phyloP scores from a whole-genome alignment of 2,329 filamentous ascomycete species.

The Botrytis elliptica region DNA sequence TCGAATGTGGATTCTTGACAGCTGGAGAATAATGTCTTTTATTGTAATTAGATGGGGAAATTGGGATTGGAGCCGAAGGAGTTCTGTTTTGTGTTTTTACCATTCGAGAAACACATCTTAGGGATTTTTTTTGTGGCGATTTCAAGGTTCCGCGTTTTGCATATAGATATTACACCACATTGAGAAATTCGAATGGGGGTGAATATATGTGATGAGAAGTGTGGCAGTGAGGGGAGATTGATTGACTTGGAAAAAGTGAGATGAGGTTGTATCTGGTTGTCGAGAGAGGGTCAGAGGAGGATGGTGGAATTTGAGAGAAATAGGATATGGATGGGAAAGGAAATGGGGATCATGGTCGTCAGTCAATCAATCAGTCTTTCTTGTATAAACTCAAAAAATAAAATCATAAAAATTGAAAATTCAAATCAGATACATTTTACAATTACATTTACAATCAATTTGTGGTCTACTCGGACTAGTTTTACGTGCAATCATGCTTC shows the following conservation, averaged over 20 bases:
- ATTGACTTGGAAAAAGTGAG: neutral
- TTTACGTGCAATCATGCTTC: neutral
- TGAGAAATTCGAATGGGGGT: neutral
- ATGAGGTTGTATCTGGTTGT: neutral
- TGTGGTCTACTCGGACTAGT: neutral
- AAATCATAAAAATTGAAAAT: neutral
- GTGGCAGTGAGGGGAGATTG: neutral
- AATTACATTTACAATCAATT: neutral
- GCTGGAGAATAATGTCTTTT: conserved; percentile 10
- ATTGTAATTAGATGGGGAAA: conserved; percentile 7
- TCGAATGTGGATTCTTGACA: neutral
- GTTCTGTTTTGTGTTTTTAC: conserved; percentile 3
- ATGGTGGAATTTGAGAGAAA: neutral
- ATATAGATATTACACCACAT: conserved; percentile 7
- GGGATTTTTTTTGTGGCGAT: conserved; percentile 11
- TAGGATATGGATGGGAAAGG: neutral
- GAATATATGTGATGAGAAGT: neutral
- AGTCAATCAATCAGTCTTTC: conserved; percentile 11
- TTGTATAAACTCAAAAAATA: conserved; percentile 6
- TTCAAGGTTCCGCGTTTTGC: neutral
- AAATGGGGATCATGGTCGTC: neutral
- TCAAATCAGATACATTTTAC: neutral
- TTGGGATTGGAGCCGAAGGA: conserved; percentile 12
- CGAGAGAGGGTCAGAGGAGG: neutral
- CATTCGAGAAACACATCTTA: conserved; percentile 7